Evolutionary conservation across 805 yeast genomes (phyloP).

Genomic region (Barnettozyma salicaria): DNA sequence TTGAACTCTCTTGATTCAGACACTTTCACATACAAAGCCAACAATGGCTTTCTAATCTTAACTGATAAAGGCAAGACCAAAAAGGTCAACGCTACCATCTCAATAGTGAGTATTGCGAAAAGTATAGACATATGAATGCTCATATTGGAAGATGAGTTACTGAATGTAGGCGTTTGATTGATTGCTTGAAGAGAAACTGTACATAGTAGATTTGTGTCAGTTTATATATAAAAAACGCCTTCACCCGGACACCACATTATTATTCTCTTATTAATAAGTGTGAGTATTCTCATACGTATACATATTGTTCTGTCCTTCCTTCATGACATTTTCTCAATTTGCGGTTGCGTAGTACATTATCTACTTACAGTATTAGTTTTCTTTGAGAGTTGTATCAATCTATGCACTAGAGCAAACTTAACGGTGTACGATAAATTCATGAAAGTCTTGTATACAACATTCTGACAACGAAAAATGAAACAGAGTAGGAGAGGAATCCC

Average conservation of each 20-base stretch:
- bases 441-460: conserved; percentile 15
- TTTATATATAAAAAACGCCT: no score
- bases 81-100: conserved; percentile 43
- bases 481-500: conserved; percentile 20
- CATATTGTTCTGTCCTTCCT: no score
- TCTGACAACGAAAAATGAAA: conserved; percentile 18
- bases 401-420: conserved; percentile 3
- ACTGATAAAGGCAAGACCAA: conserved; percentile 53
- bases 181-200: no score
- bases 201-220: no score
- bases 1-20: conserved; percentile 36
- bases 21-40: conserved; percentile 32
- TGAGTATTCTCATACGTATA: no score
- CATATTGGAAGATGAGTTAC: conserved; percentile 11
- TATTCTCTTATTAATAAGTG: no score
- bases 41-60: conserved; percentile 38
- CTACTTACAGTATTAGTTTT: no score
- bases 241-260: no score
- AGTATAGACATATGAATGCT: conserved; percentile 25
- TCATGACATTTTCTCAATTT: no score
- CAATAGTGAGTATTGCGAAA: conserved; percentile 43
- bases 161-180: not conserved
- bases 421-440: not conserved
- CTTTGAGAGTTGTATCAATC: no score
- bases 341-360: no score